Evolutionary conservation across 345 rosid genomes (phyloP).

Genomic region (Aethionema arabicum): DNA sequence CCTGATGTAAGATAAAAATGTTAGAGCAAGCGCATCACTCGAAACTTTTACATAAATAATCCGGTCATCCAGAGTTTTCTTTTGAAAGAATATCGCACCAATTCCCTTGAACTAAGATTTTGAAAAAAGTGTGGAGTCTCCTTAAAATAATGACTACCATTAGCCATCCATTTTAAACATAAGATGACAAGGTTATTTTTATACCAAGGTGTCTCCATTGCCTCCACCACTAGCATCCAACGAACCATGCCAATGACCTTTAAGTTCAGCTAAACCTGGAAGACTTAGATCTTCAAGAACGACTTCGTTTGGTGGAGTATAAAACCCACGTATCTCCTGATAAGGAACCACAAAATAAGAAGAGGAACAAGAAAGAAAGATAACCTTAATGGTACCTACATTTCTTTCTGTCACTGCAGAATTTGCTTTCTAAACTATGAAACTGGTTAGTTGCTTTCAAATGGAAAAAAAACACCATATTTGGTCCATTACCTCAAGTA

Average conservation of each 20-base stretch:
- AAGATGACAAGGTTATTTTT: constrained; percentile 8
- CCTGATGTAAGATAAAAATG: constrained; percentile 47
- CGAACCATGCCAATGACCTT: constrained; percentile 92
- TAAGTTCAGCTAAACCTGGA: constrained; percentile 93
- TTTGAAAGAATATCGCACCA: neutral
- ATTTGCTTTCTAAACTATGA: constrained; percentile 15
- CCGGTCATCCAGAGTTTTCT: neutral
- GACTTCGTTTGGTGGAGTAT: constrained; percentile 63
- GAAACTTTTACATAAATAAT: neutral
- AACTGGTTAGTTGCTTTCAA: constrained; percentile 5
- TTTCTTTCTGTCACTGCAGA: constrained; percentile 8
- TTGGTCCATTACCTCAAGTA: constrained; percentile 67
- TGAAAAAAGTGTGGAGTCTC: constrained; percentile 16
- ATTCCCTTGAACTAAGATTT: constrained; percentile 2
- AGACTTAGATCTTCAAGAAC: constrained; percentile 73
- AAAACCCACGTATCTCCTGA: constrained; percentile 73
- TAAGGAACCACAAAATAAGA: constrained; percentile 27
- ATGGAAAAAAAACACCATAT: constrained; percentile 21
- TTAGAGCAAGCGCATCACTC: constrained; percentile 1
- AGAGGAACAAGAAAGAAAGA: constrained; percentile 16
- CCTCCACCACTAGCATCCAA: constrained; percentile 99
- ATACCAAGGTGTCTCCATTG: constrained; percentile 96
- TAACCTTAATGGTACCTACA: constrained; percentile 2
- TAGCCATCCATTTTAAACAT: constrained; percentile 16
- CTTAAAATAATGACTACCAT: constrained; percentile 5